Conservation (phyloP, 192 early-diverging fungal genomes). For the Pilaira anomala region DNA sequence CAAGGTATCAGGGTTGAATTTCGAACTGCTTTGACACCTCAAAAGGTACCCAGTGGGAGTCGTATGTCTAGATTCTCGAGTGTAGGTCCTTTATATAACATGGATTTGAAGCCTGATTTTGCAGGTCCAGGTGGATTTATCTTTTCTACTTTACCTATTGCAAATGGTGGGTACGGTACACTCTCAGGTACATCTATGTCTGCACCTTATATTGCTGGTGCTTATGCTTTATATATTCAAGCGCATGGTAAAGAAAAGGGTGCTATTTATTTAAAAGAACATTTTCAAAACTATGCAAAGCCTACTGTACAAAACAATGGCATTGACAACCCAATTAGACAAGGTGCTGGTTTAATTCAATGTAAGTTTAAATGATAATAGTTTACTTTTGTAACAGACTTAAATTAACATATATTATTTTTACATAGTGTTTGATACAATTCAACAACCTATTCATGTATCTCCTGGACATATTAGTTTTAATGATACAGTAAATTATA, state of each 20-base stretch:
- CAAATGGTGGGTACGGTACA: constrained; percentile 41
- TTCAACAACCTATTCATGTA: constrained; percentile 35
- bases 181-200: constrained; percentile 62
- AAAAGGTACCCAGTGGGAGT: constrained; percentile 49
- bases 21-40: constrained; percentile 43
- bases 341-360: constrained; percentile 57
- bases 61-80: constrained; percentile 71
- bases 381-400: not conserved
- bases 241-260: constrained; percentile 27
- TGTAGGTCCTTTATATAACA: constrained; percentile 66
- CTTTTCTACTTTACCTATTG: constrained; percentile 49
- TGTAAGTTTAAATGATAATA: constrained; percentile 6
- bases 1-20: constrained; percentile 43
- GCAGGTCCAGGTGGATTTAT: constrained; percentile 50
- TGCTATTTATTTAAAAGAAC: constrained; percentile 26
- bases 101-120: constrained; percentile 56
- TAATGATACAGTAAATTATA: constrained; percentile 43
- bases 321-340: constrained; percentile 33
- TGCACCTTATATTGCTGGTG: constrained; percentile 53
- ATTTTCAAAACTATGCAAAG: constrained; percentile 34
- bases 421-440: constrained; percentile 34
- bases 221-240: constrained; percentile 45
- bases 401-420: not conserved
- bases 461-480: constrained; percentile 47
- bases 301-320: constrained; percentile 14